Evolutionary conservation across 306 rosid genomes (phyloP), one percentile per base, ranked within the genome.

Genomic region (Dalbergia cochinchinensis): DNA sequence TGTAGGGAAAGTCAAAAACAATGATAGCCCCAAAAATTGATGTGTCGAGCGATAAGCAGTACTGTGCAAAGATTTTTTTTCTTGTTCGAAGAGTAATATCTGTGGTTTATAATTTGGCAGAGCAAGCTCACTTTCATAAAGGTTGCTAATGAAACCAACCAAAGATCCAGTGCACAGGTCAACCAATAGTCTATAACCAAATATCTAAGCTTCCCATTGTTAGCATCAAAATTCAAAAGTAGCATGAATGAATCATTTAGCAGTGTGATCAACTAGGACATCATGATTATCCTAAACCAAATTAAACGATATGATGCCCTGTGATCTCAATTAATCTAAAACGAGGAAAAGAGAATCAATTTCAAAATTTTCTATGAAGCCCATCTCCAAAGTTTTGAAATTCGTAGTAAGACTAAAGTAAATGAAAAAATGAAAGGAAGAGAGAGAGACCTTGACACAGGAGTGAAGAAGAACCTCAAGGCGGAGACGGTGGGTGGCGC

Each of bases 361-460:
- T 61, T 33, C 55, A 26, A 54, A 44, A 1, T 62, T 76, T 69
- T 42, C 6, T 41, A 63, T 15, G 0, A 77, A 76, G 76, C 14
- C 20, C 12, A 63, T 33, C 11, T 14, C 61, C 60, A n/a, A 41
- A 8, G 5, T 41, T 68, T 50, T 22, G 59, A 20, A 60, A 67
- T 48, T 59, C 45, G 71, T 11, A 37, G 37, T 11, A 20, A 50
- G 35, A 48, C 34, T 61, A 4, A 74, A 22, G 45, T 3, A 58
- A 64, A 45, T 11, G 65, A 20, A 16, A 19, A 65, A 48, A 39
- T 14, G 35, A 34, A 69, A 33, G 48, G 55, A 26, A 42, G 47
- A 8, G 47, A 42, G 47, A 50, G 60, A 37, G 65, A 91, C 98
- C 98, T 89, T 80, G 71, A 86, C 82, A 85, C 75, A 85, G 59